Evolutionary conservation across 2,329 filamentous ascomycete genomes (phyloP), one percentile per base, ranked within the genome.

Genomic region (Beauveria bassiana): DNA sequence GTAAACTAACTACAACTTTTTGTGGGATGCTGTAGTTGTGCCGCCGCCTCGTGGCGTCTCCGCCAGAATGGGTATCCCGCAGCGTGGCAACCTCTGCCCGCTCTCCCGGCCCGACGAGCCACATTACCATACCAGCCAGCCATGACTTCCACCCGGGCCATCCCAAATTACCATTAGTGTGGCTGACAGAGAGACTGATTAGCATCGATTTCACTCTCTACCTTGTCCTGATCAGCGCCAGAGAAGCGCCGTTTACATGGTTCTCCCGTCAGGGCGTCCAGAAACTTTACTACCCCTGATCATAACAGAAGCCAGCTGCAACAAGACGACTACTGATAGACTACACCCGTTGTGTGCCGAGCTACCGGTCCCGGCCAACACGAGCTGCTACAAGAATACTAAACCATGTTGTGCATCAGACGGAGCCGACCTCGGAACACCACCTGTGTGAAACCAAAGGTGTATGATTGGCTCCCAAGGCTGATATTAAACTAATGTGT

Each of bases 71-170:
- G 57, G 57, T 38, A 59, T 52, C 47, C 57, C 57, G 57, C 57
- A 16, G 38, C 57, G 56, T 52, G 57, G 52, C 57, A 59, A 52
- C 47, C 22, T 43, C 31, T 43, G 46, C 56, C 38, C n/a, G 46
- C 46, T 51, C 38, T 31, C 38, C 47, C 57, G 57, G 57, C 57
- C 57, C 57, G 57, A 59, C 49, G 50, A 52, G 57, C 57, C 57
- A 59, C 57, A 31, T 22, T 31, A 38, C 34, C 34, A 38, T 10
- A 56, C 34, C 12, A 34, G 38, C 38, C 52, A 38, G 9, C 52
- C 20, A 24, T 4, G 38, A 43, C 34, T 50, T 43, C 9, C 31
- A 50, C 45, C 22, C 46, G 22, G 42, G 20, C 34, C 34, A 38
- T 38, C 34, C 31, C 31, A 14, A 38, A 38, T 12, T 38, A 5